Percentiles rank a stretch among this genome's conserved stretches.
Evolutionary conservation across 2,329 filamentous ascomycete species (phyloP).

Genomic region (Hypomyces rosellus): DNA sequence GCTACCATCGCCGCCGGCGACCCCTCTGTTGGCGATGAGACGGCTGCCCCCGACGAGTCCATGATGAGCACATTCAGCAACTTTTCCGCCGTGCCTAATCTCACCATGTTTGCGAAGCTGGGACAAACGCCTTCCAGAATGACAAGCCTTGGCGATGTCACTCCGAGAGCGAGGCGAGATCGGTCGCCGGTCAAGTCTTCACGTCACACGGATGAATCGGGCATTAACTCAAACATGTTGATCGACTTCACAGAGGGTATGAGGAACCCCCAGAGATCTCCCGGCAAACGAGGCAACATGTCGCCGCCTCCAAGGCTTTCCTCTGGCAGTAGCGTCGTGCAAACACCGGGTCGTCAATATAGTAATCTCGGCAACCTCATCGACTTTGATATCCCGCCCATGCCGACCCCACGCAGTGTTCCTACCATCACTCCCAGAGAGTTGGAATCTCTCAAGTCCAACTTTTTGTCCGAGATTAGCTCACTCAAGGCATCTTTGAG

Average conservation of each 20-base stretch:
- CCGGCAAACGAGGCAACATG: slow-evolving; percentile 30
- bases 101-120: slow-evolving; percentile 75
- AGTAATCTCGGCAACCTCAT: slow-evolving; percentile 58
- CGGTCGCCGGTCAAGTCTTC: slow-evolving; percentile 30
- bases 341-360: slow-evolving; percentile 41
- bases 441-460: slow-evolving; percentile 85
- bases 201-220: slow-evolving; percentile 37
- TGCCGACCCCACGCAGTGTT: slow-evolving; percentile 85
- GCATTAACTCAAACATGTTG: slow-evolving; percentile 69
- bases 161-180: slow-evolving; percentile 32
- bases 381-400: slow-evolving; percentile 80
- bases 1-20: slow-evolving; percentile 22
- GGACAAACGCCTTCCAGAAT: slow-evolving; percentile 57
- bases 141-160: slow-evolving; percentile 32
- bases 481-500: slow-evolving; percentile 87
- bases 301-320: slow-evolving; percentile 27
- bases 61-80: slow-evolving; percentile 78
- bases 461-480: slow-evolving; percentile 86
- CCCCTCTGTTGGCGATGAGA: slow-evolving; percentile 26
- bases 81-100: slow-evolving; percentile 83
- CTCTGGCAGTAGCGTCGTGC: slow-evolving; percentile 18
- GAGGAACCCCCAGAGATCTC: slow-evolving; percentile 43
- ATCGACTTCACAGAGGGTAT: slow-evolving; percentile 82
- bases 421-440: slow-evolving; percentile 89
- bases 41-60: slow-evolving; percentile 60